phyloP scores from a whole-genome alignment of 2,329 filamentous ascomycete species.

The Moelleriella libera region DNA sequence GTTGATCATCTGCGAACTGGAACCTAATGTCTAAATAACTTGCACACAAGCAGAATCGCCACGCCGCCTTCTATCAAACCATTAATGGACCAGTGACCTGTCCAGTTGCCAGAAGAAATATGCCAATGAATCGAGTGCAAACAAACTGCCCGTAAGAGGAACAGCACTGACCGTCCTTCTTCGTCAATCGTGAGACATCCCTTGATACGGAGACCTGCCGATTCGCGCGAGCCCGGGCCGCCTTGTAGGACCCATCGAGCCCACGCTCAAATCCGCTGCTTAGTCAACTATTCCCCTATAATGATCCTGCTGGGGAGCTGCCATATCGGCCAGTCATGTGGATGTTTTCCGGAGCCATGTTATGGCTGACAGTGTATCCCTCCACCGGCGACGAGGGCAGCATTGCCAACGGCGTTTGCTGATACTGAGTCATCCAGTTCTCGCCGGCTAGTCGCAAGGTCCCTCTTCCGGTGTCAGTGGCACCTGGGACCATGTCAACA shows the following conservation, averaged over 20 bases:
- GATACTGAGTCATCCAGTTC: conserved; percentile 2
- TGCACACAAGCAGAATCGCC: background rate
- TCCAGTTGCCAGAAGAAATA: background rate
- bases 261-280: no score
- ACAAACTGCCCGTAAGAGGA: no score
- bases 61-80: background rate
- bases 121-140: no score
- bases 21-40: background rate
- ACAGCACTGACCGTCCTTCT: no score
- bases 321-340: background rate
- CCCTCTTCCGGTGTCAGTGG: background rate
- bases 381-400: background rate
- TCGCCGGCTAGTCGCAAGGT: background rate
- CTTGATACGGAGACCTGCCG: background rate
- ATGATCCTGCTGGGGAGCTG: background rate
- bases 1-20: no score
- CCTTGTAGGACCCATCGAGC: no score
- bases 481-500: conserved; percentile 1
- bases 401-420: conserved; percentile 1
- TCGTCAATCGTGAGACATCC: background rate
- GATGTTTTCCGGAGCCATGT: conserved; percentile 1
- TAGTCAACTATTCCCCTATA: background rate
- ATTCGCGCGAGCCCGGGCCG: no score
- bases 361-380: background rate
- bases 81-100: background rate